Base-by-base conservation (phyloP, 2,329 filamentous ascomycete genomes). In the Fusarium udum region DNA sequence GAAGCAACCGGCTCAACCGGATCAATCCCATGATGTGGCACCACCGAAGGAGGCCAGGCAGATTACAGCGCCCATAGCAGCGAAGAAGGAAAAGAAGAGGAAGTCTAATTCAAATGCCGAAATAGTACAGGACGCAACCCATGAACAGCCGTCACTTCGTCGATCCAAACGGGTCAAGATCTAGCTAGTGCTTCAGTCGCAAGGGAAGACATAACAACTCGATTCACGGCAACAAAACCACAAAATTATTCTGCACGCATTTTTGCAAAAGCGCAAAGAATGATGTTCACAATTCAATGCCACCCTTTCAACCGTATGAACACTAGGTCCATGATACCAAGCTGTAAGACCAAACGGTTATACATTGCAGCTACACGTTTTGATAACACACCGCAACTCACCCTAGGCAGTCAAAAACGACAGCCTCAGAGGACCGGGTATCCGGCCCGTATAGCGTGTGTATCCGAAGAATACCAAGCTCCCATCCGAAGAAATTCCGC, bases 1-100 rank as follows among this genome's bases (percentile, higher is more conserved):
- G 78, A 89, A 83, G 74, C 77, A 82, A 32, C 48, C 73, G 8
- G 69, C 75, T 37, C 51, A 64, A 39, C 34, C 64, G 40, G 60
- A 58, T 46, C 45, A 66, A 55, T 51, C 32, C 42, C 48, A 66
- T 28, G 49, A 69, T 43, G 32, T 22, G 28, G 37, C 45, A 34
- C 61, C 49, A 31, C n/a, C 65, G 32, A 74, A 67, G 26, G 42
- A 63, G 46, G 31, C 36, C 28, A 74, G 68, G 26, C 63, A 72
- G 22, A 58, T 15, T 11, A 53, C 51, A 39, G 49, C 64, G 11
- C 20, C 68, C 24, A 64, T 57, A 16, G 14, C 13, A 20, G 37
- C 67, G 22, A 49, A 61, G 24, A 72, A 56, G 40, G 48, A 61
- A 20, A 75, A 53, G 43, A 80, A 80, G 66, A 73, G 78, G 24